Evolutionary conservation across 2,329 filamentous ascomycete species (phyloP).

Genomic region (Scortechinia acanthostroma): DNA sequence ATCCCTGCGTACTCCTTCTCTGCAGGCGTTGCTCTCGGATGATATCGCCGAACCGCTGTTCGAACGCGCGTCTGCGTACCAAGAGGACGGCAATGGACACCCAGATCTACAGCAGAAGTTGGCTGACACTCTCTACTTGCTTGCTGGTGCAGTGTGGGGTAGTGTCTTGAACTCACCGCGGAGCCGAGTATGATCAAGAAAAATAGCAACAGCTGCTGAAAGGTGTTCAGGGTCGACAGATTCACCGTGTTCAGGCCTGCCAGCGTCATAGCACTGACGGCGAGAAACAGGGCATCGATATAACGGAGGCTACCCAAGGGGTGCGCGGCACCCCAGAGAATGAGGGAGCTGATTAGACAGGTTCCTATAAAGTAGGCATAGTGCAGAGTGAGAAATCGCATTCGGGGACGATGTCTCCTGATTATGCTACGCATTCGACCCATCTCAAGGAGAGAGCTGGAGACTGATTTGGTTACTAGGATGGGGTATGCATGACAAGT

Average conservation of each 20-base stretch:
- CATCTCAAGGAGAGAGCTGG: too few relatives aligned
- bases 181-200: constrained; percentile 52
- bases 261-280: constrained; percentile 59
- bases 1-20: too few relatives aligned
- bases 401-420: too few relatives aligned
- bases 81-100: constrained; percentile 55
- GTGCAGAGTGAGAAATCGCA: constrained; percentile 60
- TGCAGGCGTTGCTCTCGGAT: too few relatives aligned
- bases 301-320: constrained; percentile 44
- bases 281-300: constrained; percentile 56
- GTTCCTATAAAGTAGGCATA: constrained; percentile 57
- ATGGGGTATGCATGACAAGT: too few relatives aligned
- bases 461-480: too few relatives aligned
- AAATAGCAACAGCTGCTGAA: constrained; percentile 60
- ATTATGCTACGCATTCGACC: too few relatives aligned
- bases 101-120: too few relatives aligned
- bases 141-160: too few relatives aligned
- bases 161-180: too few relatives aligned
- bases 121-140: too few relatives aligned
- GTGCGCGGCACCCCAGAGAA: constrained; percentile 51
- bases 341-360: constrained; percentile 41
- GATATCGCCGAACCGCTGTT: too few relatives aligned
- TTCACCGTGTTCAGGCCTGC: constrained; percentile 53
- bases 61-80: constrained; percentile 47
- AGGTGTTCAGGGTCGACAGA: constrained; percentile 53